Conservation (phyloP, 73 alveolate genomes). For the Paramecium biaurelia region DNA sequence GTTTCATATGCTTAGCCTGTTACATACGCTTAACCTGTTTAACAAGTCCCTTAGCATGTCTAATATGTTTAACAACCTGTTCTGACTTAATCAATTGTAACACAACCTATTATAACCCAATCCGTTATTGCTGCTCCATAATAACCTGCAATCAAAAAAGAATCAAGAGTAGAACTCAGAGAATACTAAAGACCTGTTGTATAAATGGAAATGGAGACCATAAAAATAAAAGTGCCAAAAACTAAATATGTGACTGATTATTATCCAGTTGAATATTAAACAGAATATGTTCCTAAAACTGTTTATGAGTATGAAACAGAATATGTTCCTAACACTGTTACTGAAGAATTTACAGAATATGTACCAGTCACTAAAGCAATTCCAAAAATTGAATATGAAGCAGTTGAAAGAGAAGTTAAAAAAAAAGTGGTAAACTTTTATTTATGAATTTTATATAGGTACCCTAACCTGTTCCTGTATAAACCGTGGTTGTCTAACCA, state of each 20-base stretch:
- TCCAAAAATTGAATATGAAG: constrained; percentile 56
- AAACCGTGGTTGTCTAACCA: not conserved
- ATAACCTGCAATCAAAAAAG: constrained; percentile 36
- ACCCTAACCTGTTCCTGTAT: not conserved
- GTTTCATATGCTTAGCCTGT: not conserved
- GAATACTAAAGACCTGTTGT: constrained; percentile 52
- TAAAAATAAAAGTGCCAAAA: constrained; percentile 39
- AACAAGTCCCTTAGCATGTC: not conserved
- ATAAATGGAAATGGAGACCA: constrained; percentile 50
- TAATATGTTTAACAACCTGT: not conserved
- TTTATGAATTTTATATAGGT: not conserved
- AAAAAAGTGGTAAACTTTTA: not conserved
- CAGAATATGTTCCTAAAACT: constrained; percentile 55
- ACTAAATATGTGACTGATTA: constrained; percentile 59
- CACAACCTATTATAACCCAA: not conserved
- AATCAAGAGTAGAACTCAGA: constrained; percentile 53
- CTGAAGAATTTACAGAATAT: constrained; percentile 52
- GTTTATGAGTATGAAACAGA: constrained; percentile 50
- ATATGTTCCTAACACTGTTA: constrained; percentile 40
- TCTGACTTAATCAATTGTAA: not conserved
- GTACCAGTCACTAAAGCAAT: constrained; percentile 47
- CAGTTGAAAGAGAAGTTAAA: constrained; percentile 51
- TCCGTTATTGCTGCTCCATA: constrained; percentile 5
- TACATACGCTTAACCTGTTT: not conserved
- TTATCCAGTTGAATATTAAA: constrained; percentile 60